Conservation (phyloP, 2,329 filamentous ascomycete genomes). For the Bipolaris oryzae region DNA sequence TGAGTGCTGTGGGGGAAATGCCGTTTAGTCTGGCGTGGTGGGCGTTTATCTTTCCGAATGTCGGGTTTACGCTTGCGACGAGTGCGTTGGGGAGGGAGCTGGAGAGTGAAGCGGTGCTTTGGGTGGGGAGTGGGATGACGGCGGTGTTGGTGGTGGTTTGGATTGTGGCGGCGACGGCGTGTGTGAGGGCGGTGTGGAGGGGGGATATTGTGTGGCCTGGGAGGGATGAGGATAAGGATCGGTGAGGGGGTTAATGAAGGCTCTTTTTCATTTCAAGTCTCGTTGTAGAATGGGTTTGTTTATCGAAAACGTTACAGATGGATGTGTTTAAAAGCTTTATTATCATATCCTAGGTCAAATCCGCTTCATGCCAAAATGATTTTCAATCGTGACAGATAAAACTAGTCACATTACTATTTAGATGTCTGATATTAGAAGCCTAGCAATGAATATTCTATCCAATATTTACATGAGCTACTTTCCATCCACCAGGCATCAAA, state of each 20-base stretch:
- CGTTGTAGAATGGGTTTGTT: too few relatives aligned
- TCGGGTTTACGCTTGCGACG: slow-evolving; percentile 48
- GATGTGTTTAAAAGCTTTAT: too few relatives aligned
- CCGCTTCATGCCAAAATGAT: too few relatives aligned
- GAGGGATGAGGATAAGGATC: slow-evolving; percentile 37
- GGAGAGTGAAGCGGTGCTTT: slow-evolving; percentile 40
- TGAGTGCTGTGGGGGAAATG: slow-evolving; percentile 22
- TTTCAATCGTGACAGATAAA: too few relatives aligned
- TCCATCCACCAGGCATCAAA: slow-evolving; percentile 31
- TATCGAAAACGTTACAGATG: too few relatives aligned
- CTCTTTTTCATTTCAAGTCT: too few relatives aligned
- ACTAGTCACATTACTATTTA: too few relatives aligned
- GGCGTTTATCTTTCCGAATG: slow-evolving; percentile 57
- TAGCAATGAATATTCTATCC: too few relatives aligned
- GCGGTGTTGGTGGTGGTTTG: slow-evolving; percentile 58
- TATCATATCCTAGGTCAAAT: too few relatives aligned
- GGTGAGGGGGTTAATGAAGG: background rate
- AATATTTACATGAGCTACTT: slow-evolving; percentile 18
- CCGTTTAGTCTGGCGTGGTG: slow-evolving; percentile 66
- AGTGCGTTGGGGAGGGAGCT: slow-evolving; percentile 42
- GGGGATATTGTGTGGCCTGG: slow-evolving; percentile 62
- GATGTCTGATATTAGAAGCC: too few relatives aligned
- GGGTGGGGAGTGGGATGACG: slow-evolving; percentile 56
- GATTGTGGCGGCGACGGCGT: slow-evolving; percentile 56
- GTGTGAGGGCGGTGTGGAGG: slow-evolving; percentile 57